phyloP scores from a whole-genome alignment of 1,284 basidiomycete species.

The Ceratobasidium theobromae region DNA sequence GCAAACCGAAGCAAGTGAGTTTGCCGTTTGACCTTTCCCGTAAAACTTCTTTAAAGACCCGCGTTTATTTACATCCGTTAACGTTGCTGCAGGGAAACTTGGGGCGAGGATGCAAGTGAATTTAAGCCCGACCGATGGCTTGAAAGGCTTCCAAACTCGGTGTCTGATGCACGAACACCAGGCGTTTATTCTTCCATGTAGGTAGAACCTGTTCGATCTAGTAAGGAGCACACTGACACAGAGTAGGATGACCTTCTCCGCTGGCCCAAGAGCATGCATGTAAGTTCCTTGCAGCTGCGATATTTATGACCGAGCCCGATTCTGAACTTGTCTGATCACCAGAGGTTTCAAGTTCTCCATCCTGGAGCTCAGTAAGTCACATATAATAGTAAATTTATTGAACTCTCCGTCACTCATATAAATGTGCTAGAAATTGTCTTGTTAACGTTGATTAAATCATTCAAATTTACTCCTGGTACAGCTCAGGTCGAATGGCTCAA shows the following conservation, averaged over 20 bases:
- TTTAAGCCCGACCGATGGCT: slow-evolving; percentile 21
- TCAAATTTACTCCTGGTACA: not conserved
- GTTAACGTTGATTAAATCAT: not conserved
- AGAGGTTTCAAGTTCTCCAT: slow-evolving; percentile 27
- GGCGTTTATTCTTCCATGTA: slow-evolving; percentile 12
- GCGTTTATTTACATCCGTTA: no score
- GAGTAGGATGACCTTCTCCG: slow-evolving; percentile 4
- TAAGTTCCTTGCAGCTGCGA: not conserved
- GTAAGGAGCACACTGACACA: not conserved
- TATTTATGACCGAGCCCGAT: not conserved
- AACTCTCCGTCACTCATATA: not conserved
- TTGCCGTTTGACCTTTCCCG: not conserved
- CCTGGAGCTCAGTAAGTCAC: slow-evolving; percentile 4
- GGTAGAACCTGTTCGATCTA: not conserved
- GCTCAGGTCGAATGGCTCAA: not conserved
- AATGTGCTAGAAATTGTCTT: slow-evolving; percentile 2
- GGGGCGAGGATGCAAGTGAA: slow-evolving; percentile 14
- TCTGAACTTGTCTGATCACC: not conserved
- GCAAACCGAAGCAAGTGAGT: slow-evolving; percentile 17
- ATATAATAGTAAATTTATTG: not conserved
- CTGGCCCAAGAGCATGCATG: slow-evolving; percentile 5
- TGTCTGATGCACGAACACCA: not conserved
- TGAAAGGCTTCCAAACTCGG: not conserved
- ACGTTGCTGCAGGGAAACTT: not conserved
- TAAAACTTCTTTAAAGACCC: no score